Evolutionary conservation across 2,329 filamentous ascomycete genomes (phyloP), one percentile per base, ranked within the genome.

Genomic region (Aspergillus aculeatinus): DNA sequence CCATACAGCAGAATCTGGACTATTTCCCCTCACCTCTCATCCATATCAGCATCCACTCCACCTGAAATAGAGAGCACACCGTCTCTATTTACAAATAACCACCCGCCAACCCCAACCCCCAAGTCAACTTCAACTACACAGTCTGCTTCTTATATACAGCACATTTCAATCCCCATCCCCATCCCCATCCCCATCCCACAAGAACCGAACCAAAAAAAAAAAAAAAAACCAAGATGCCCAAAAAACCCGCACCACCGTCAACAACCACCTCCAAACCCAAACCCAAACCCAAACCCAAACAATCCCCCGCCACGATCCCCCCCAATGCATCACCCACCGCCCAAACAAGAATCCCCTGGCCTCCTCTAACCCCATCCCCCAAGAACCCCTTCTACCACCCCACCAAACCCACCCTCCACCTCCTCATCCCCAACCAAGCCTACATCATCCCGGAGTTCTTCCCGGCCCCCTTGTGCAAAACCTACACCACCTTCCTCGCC

Each of bases 361-460:
- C 91, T 39, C 76, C 80, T 23, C 86, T 96, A 72, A 85, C 83
- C 64, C 90, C 91, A 16, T 75, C 87, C 10, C 76, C 92, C 14
- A 16, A 44, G 16, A 44, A 19, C 48, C 88, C 90, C 50, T 77
- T 89, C 49, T 79, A 83, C 51, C 83, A 89, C 66, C 85, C 96
- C 14, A 12, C 5, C 14, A 44, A 44, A 44, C 39, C 39, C 5
- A 71, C 74, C 7, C 81, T 91, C 29, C 80, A 86, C 33, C 79
- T 85, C 21, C 64, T 86, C 12, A 72, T 87, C n/a, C 73, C 79
- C 0, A 80, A 84, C 62, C 92, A 92, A 70, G 90, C 96, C 55
- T 79, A 92, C 52, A 83, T 91, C 4, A 82, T 95, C 59, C 83
- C 85, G 2, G 88, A 86, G 62, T 88, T 96, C 73, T 92, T 91